Base-by-base conservation (phyloP, 257 asterid species). In the Gentiana macrophylla region DNA sequence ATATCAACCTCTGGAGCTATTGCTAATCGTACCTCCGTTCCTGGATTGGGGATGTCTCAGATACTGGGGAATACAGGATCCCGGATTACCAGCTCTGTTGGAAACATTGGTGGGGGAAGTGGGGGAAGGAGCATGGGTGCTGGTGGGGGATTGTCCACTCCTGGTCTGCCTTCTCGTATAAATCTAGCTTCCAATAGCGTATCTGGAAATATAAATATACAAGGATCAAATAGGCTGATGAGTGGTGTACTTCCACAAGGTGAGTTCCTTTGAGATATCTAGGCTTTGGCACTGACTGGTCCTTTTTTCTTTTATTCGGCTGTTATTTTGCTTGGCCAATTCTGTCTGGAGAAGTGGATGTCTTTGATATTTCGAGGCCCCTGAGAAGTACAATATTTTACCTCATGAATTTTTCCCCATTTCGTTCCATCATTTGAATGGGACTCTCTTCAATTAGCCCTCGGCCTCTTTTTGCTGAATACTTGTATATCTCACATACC, bases 141-240 rank as follows among this genome's bases (percentile, higher is more conserved):
- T 62, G 80, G 72, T 8, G 90, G 79, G 49, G 84, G 84, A 61
- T 77, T 83, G 60, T 76, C 74, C 72, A 70, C 82, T 67, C 75
- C 85, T 67, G 90, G 88, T 54, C 86, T 83, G 56, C 77, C 87
- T 47, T 82, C 94, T 51, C 93, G 96, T 68, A 69, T 87, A 66
- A 87, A 80, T 73, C 62, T 87, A 75, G 67, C 79, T 63, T 12
- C 33, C 41, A 35, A 15, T 50, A 12, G 12, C 32, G 7, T 9
- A 13, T 8, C 34, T 8, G 50, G 36, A 53, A 55, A 35, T 37
- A 49, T 4, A 48, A 13, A 35, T 36, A 35, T 37, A 24, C 34
- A 36, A 41, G 15, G 50, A 43, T 56, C 36, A 9, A 15, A 15
- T 50, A 35, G 54, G 15, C 11, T 50, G 15, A 5, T 50, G 6